phyloP scores from a whole-genome alignment of 805 yeast genomes.

The Kuraishia cidri region DNA sequence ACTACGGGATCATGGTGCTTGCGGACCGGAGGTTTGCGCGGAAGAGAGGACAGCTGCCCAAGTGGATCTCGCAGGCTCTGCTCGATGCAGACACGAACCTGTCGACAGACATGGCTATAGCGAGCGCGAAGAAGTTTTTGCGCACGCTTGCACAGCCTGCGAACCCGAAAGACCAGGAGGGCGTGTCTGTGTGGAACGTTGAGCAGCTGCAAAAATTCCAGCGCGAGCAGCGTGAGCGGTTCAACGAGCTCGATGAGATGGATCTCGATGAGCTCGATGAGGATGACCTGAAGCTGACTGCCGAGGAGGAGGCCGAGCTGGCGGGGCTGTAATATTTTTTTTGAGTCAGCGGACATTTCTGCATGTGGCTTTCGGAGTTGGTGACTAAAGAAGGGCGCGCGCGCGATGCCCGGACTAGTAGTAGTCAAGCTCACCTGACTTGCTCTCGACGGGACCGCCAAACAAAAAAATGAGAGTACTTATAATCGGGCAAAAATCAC shows the following conservation, averaged over 20 bases:
- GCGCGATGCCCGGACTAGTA: too few relatives aligned
- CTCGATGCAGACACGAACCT: conserved; percentile 86
- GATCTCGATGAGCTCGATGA: conserved; percentile 23
- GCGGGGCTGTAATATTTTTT: conserved; percentile 5
- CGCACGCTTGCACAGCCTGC: conserved; percentile 93
- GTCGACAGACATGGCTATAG: conserved; percentile 96
- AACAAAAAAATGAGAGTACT: too few relatives aligned
- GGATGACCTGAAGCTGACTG: conserved; percentile 6
- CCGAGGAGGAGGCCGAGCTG: conserved; percentile 9
- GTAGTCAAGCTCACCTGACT: too few relatives aligned
- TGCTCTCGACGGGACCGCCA: too few relatives aligned
- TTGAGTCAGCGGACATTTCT: too few relatives aligned
- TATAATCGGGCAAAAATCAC: too few relatives aligned
- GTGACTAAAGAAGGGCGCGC: too few relatives aligned
- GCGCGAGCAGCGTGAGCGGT: conserved; percentile 28
- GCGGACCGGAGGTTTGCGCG: conserved; percentile 91
- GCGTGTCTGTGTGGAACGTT: conserved; percentile 86
- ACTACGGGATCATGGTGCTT: conserved; percentile 96
- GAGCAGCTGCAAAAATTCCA: conserved; percentile 59
- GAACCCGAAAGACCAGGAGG: conserved; percentile 84
- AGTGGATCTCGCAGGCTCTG: conserved; percentile 94
- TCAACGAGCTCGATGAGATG: conserved; percentile 12
- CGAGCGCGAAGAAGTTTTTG: conserved; percentile 86
- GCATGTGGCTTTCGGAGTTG: too few relatives aligned
- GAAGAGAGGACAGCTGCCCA: conserved; percentile 83